Evolutionary conservation across 2,329 filamentous ascomycete species (phyloP).

Genomic region (Phaeomoniella chlamydospora): DNA sequence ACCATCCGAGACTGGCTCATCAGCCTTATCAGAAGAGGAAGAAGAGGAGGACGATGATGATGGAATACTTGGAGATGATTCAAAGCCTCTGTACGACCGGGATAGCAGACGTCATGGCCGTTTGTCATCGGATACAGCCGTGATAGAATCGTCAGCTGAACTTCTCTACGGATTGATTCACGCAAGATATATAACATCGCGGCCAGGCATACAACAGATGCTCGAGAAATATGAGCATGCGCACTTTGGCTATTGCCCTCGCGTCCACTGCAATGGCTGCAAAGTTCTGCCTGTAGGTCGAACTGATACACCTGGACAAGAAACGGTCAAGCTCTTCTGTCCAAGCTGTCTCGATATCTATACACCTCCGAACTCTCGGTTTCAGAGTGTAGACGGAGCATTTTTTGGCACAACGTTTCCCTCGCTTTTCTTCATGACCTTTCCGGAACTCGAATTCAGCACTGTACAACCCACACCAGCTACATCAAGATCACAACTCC

Average conservation of each 20-base stretch:
- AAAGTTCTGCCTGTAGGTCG: conserved; percentile 86
- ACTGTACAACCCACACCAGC: conserved; percentile 19
- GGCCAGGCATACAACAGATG: conserved; percentile 96
- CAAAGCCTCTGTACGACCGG: conserved; percentile 9
- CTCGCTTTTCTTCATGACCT: conserved; percentile 94
- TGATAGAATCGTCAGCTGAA: conserved; percentile 96
- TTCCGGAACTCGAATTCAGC: conserved; percentile 80
- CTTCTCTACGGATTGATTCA: conserved; percentile 96
- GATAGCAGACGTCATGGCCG: conserved; percentile 59
- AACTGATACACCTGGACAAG: conserved; percentile 87
- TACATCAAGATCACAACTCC: conserved; percentile 4
- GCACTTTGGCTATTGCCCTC: conserved; percentile 91
- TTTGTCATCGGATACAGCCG: conserved; percentile 81
- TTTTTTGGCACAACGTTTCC: conserved; percentile 98
- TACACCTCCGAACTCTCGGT: conserved; percentile 90
- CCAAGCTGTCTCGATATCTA: conserved; percentile 95
- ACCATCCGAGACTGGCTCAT: conserved; percentile 53
- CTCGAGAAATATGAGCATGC: conserved; percentile 96
- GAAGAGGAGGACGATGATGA: conserved; percentile 50
- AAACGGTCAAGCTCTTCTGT: conserved; percentile 97
- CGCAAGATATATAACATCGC: conserved; percentile 93
- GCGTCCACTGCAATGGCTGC: conserved; percentile 79
- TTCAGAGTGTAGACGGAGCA: conserved; percentile 92
- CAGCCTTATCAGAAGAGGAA: conserved; percentile 35
- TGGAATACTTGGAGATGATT: conserved; percentile 48